A percentile compares a stretch with the other conserved stretches of the same genome.
These are phyloP conservation scores for Vitis hybrid DNA, from an alignment of 177 flowering plant genomes.

Conservation along the genomic window DNA sequence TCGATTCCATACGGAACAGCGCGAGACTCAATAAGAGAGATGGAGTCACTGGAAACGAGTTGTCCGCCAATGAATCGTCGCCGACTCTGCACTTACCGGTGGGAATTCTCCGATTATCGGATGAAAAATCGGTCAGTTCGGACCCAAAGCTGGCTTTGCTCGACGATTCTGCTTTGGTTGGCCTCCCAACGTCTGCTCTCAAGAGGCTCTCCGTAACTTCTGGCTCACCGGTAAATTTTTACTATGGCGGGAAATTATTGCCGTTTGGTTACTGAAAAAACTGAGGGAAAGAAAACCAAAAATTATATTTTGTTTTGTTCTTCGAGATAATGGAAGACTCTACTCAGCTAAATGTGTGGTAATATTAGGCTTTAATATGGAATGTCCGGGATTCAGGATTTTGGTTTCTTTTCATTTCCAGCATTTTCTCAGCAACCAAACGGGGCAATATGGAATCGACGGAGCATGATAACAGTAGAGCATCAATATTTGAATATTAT, in stretches of 20 bases:
- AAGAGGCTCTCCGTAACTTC: conserved; percentile 65
- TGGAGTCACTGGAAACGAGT: not conserved
- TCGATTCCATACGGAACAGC: conserved; percentile 43
- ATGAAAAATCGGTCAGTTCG: conserved; percentile 11
- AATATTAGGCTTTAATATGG: no score
- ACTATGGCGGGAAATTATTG: no score
- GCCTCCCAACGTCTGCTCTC: conserved; percentile 56
- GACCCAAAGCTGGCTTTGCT: conserved; percentile 19
- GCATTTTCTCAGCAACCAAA: no score
- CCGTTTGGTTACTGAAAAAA: conserved; percentile 2
- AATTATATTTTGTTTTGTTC: no score
- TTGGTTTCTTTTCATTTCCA: no score
- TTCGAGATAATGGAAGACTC: no score
- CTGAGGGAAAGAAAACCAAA: not conserved
- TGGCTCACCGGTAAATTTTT: conserved; percentile 67
- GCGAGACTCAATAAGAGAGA: conserved; percentile 9
- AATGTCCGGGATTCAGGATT: no score
- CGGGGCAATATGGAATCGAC: no score
- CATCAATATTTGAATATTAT: no score
- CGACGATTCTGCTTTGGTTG: conserved; percentile 66
- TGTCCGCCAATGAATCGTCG: not conserved
- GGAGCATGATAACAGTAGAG: no score
- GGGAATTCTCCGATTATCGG: conserved; percentile 59
- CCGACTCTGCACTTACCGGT: conserved; percentile 38
- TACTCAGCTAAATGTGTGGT: no score